A percentile compares a stretch with the other conserved stretches of the same genome.
phyloP scores from a whole-genome alignment of 2,329 filamentous ascomycete species.

The Parastagonospora avenae region DNA sequence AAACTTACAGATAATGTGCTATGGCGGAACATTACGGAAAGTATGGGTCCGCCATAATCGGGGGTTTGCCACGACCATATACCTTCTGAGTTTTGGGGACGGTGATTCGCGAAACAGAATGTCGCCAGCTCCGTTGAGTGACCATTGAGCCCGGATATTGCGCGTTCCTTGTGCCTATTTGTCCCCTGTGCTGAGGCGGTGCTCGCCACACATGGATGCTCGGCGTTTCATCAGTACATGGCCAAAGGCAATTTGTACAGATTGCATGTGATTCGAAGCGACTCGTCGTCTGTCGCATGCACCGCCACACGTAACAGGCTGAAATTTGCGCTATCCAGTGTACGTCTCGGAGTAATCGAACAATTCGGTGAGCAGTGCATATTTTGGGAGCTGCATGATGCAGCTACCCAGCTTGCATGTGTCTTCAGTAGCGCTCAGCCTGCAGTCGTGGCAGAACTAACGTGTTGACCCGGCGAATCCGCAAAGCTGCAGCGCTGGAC shows the following conservation, averaged over 20 bases:
- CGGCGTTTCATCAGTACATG: conserved; percentile 17
- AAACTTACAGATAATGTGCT: background rate
- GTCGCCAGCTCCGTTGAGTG: conserved; percentile 8
- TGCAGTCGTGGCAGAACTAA: conserved; percentile 40
- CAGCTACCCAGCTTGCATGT: conserved; percentile 39
- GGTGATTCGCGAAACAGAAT: conserved; percentile 2
- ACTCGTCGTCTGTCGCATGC: conserved; percentile 23
- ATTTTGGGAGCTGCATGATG: conserved; percentile 40
- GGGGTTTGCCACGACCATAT: conserved; percentile 6
- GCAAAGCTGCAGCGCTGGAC: conserved; percentile 23
- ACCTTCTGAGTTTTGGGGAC: conserved; percentile 1
- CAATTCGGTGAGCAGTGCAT: conserved; percentile 30
- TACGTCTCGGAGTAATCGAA: conserved; percentile 16
- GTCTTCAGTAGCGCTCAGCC: conserved; percentile 29
- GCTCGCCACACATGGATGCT: conserved; percentile 27
- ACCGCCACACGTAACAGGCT: conserved; percentile 33
- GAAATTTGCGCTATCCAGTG: conserved; percentile 9
- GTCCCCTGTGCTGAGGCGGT: conserved; percentile 24
- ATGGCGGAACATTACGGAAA: background rate
- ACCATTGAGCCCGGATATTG: conserved; percentile 8
- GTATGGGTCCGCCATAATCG: too few species aligned
- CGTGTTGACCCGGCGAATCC: conserved; percentile 36
- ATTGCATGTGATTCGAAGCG: conserved; percentile 28
- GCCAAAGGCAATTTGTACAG: conserved; percentile 19
- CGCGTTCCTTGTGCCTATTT: conserved; percentile 14